Base-by-base conservation (phyloP, 768 basidiomycete genomes). In the Suillus paluster region DNA sequence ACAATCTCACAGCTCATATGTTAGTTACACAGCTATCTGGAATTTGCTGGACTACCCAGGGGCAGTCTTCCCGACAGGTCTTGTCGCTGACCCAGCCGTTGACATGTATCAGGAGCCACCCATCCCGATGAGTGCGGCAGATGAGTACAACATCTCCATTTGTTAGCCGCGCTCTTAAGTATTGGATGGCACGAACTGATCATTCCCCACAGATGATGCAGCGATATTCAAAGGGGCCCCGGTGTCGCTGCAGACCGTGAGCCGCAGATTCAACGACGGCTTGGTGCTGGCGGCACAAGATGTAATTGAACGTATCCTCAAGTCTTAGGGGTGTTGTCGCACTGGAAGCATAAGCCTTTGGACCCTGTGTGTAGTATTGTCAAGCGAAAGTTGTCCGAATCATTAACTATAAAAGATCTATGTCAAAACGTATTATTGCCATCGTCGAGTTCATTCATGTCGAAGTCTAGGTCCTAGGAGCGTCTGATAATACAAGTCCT, bases 31-130 rank as follows among this genome's bases (percentile, higher is more conserved):
- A 0, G 75, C 71, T 12, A 65, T 79, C 25, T 80, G 77, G 73
- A 84, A 84, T 61, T 64, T 83, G 17, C 67, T 77, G 15, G 83
- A 84, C 67, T 82, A 78, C 57, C 77, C 82, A 0, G 75, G 75
- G 1, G 77, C 74, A 3, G 77, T 81, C 5, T 79, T 83, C 69
- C 83, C 81, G 9, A 79, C 77, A 21, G 79, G 80, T n/a, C 71
- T 76, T 25, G 42, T 62, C 19, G 64, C 60, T 49, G 70, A 76
- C 58, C 67, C 76, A 44, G 45, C 65, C 2, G 5, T 72, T 7
- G 77, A 78, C 33, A 17, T 57, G 23, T 15, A 60, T 21, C 46
- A 66, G 48, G 49, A 69, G 9, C 23, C 21, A 27, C 59, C 61
- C 33, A 50, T 42, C 1, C 53, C 61, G 19, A 42, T 72, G 53